phyloP scores from a whole-genome alignment of 2,329 filamentous ascomycete genomes.

The Talaromyces amestolkiae region DNA sequence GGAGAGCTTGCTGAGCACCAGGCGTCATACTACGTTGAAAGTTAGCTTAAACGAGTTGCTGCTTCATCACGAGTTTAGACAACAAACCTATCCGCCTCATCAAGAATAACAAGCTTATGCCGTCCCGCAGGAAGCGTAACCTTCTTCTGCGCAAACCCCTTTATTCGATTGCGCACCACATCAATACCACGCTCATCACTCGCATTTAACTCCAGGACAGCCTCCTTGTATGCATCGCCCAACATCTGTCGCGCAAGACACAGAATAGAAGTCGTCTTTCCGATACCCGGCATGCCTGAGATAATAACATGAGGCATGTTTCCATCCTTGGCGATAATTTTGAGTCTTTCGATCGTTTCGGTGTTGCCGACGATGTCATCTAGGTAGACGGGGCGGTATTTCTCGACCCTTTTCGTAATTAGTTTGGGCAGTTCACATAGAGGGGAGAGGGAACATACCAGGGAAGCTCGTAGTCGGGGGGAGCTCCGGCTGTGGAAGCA shows the following conservation, averaged over 20 bases:
- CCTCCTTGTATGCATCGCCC: slow-evolving; percentile 94
- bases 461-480: slow-evolving; percentile 49
- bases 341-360: slow-evolving; percentile 93
- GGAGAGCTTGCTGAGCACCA: slow-evolving; percentile 89
- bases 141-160: slow-evolving; percentile 98
- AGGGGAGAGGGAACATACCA: slow-evolving; percentile 37
- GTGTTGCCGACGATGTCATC: slow-evolving; percentile 98
- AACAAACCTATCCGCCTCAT: slow-evolving; percentile 80
- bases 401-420: slow-evolving; percentile 76
- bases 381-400: slow-evolving; percentile 90
- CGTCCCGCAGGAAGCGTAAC: slow-evolving; percentile 86
- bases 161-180: slow-evolving; percentile 94
- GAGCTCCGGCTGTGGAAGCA: slow-evolving; percentile 39
- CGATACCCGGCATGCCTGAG: slow-evolving; percentile 98
- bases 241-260: slow-evolving; percentile 89
- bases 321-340: slow-evolving; percentile 96
- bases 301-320: slow-evolving; percentile 99
- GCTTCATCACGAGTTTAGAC: too few species aligned
- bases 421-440: neutral
- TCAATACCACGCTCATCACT: slow-evolving; percentile 97
- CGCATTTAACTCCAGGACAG: slow-evolving; percentile 92
- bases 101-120: slow-evolving; percentile 95
- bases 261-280: slow-evolving; percentile 93
- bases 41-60: neutral
- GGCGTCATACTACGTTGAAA: slow-evolving; percentile 71